Evolutionary conservation across 2,329 filamentous ascomycete species (phyloP), one percentile per base, ranked within the genome.

Genomic region (Sporothrix schenckii): DNA sequence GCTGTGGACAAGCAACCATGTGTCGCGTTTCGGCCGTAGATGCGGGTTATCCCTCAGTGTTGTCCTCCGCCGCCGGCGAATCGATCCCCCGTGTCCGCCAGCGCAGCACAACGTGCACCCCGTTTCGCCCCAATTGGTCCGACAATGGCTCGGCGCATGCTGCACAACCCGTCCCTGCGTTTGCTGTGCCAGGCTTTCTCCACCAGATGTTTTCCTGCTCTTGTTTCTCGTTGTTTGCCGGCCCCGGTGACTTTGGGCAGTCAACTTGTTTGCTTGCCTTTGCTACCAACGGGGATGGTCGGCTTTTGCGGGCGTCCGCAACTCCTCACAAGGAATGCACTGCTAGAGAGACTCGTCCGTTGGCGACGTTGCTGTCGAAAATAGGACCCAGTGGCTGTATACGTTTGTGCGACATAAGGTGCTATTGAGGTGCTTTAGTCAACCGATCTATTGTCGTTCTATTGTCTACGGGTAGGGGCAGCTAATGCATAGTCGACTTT

Each of bases 1-100:
- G 1, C 14, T 24, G 56, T 16, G 19, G 24, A 3, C 39, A 61
- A 21, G 21, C 7, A 16, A 41, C n/a, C 21, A 44, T 19, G 30
- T 65, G 16, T 24, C 47, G 61, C 16, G 44, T 66, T 39, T 66
- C 63, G 63, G 63, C 63, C 63, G 63, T 53, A 66, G 63, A 53
- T 52, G 47, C 63, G 47, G 47, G 39, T 16, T 13, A 9, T 52
- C 9, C n/a, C 19, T 27, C 41, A 50, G 41, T 66, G 52, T 41
- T 39, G 65, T 66, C 44, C 44, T 66, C 61, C 58, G 13, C 58
- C n/a, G 41, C 14, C 61, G 30, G 61, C 61, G 27, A 66, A 65
- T 65, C 60, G 60, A 30, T 49, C 56, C 16, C 3, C 39, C 21
- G 60, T 65, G 50, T 65, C 21, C 41, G 61, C 61, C 44, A 65